phyloP scores from a whole-genome alignment of 2,329 filamentous ascomycete species.

The Grosmannia clavigera region DNA sequence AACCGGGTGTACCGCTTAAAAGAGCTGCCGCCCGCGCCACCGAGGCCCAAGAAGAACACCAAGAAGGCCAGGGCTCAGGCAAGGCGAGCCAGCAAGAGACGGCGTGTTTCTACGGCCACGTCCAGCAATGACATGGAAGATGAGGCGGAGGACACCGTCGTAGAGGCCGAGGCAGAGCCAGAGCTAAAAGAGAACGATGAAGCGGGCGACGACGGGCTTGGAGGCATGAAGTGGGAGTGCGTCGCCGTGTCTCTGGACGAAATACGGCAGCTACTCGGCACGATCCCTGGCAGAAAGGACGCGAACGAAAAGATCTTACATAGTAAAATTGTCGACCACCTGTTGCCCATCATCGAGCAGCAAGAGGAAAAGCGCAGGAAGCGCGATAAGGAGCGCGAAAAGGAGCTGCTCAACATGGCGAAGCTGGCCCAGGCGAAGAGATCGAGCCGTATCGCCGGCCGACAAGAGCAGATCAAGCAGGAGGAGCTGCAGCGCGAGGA shows the following conservation, averaged over 20 bases:
- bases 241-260: slow-evolving; percentile 72
- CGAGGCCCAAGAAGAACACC: slow-evolving; percentile 51
- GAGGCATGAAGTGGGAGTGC: slow-evolving; percentile 80
- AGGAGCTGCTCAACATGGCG: slow-evolving; percentile 67
- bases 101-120: slow-evolving; percentile 39
- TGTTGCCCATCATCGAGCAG: slow-evolving; percentile 75
- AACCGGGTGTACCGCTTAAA: slow-evolving; percentile 82
- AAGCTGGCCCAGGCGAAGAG: slow-evolving; percentile 90
- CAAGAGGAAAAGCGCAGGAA: slow-evolving; percentile 62
- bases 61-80: slow-evolving; percentile 51
- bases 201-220: slow-evolving; percentile 47
- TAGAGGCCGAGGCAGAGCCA: slow-evolving; percentile 15
- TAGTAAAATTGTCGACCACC: slow-evolving; percentile 59
- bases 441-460: slow-evolving; percentile 77
- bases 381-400: slow-evolving; percentile 55
- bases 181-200: slow-evolving; percentile 18
- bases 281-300: slow-evolving; percentile 65
- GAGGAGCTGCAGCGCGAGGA: slow-evolving; percentile 36
- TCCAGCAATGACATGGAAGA: slow-evolving; percentile 23
- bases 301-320: slow-evolving; percentile 72
- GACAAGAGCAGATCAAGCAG: slow-evolving; percentile 61
- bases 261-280: slow-evolving; percentile 57
- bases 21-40: slow-evolving; percentile 52
- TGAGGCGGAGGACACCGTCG: slow-evolving; percentile 21
- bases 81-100: slow-evolving; percentile 62